phyloP scores from a whole-genome alignment of 1,284 basidiomycete genomes.

The Apiotrichum akiyoshidainum region DNA sequence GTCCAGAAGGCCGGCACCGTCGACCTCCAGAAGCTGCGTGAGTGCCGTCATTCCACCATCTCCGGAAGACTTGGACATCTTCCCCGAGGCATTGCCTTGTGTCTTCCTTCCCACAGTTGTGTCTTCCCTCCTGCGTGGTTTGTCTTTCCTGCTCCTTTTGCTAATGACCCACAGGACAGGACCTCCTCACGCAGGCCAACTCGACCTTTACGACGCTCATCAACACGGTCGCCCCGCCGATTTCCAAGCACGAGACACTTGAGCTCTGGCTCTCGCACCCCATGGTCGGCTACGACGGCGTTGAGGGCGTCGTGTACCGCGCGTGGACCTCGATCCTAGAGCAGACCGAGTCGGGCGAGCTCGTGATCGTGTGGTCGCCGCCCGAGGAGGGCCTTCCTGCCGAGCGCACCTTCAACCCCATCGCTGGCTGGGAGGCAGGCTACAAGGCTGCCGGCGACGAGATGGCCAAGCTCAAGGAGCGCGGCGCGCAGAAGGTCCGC shows the following conservation, averaged over 20 bases:
- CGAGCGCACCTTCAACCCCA: constrained; percentile 62
- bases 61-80: background rate
- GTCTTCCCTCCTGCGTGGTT: no score
- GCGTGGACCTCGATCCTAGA: constrained; percentile 74
- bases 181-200: constrained; percentile 77
- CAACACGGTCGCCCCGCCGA: constrained; percentile 95
- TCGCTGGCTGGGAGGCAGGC: constrained; percentile 78
- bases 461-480: constrained; percentile 27
- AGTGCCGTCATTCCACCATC: constrained; percentile 15
- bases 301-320: constrained; percentile 92
- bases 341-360: constrained; percentile 87
- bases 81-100: background rate
- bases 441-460: constrained; percentile 67
- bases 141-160: no score
- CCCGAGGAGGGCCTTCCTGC: constrained; percentile 55
- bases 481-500: constrained; percentile 39
- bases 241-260: constrained; percentile 95
- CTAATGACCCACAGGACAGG: constrained; percentile 62
- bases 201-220: constrained; percentile 85
- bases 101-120: background rate
- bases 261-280: constrained; percentile 93
- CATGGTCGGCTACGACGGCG: constrained; percentile 92
- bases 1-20: constrained; percentile 60
- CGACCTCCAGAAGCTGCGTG: constrained; percentile 80
- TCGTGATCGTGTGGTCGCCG: constrained; percentile 78